Percentiles rank a stretch among this genome's conserved stretches.
These are phyloP conservation scores for Trichosporon inkin DNA, from an alignment of 1,284 basidiomycete genomes.

Conservation along the genomic window DNA sequence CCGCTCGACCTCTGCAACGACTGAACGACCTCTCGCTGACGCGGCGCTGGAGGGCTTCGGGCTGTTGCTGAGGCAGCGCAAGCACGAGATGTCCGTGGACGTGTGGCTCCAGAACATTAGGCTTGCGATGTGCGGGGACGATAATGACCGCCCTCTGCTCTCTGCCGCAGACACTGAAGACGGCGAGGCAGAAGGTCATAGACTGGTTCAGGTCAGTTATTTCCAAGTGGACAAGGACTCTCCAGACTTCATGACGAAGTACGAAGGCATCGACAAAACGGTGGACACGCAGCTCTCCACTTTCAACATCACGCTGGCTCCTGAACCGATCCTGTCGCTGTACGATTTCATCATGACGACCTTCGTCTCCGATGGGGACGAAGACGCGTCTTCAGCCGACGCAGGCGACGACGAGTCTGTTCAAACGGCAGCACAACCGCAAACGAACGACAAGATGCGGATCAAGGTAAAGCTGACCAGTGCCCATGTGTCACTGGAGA, in stretches of 20 bases:
- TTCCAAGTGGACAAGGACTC: conserved; percentile 74
- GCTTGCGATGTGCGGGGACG: conserved; percentile 58
- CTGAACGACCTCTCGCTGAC: conserved; percentile 61
- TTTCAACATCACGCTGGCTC: conserved; percentile 82
- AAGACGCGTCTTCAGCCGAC: conserved; percentile 19
- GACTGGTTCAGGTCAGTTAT: conserved; percentile 83
- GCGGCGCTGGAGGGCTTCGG: conserved; percentile 77
- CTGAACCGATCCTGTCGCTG: conserved; percentile 83
- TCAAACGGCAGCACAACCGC: conserved; percentile 13
- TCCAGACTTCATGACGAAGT: conserved; percentile 76
- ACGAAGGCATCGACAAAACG: conserved; percentile 84
- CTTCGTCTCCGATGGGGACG: conserved; percentile 62
- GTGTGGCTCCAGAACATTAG: conserved; percentile 68
- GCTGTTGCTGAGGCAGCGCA: conserved; percentile 67
- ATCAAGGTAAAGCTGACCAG: conserved; percentile 82
- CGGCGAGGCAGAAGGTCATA: conserved; percentile 50
- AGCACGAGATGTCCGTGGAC: conserved; percentile 84
- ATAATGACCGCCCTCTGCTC: conserved; percentile 61
- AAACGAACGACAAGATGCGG: conserved; percentile 62
- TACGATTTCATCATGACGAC: conserved; percentile 99
- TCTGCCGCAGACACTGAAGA: conserved; percentile 62
- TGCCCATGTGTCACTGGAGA: conserved; percentile 84
- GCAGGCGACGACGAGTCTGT: conserved; percentile 18
- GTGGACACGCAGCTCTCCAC: conserved; percentile 89
- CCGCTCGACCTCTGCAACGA: conserved; percentile 53